Conservation (phyloP, 768 basidiomycete genomes). For the Pisolithus marmoratus region DNA sequence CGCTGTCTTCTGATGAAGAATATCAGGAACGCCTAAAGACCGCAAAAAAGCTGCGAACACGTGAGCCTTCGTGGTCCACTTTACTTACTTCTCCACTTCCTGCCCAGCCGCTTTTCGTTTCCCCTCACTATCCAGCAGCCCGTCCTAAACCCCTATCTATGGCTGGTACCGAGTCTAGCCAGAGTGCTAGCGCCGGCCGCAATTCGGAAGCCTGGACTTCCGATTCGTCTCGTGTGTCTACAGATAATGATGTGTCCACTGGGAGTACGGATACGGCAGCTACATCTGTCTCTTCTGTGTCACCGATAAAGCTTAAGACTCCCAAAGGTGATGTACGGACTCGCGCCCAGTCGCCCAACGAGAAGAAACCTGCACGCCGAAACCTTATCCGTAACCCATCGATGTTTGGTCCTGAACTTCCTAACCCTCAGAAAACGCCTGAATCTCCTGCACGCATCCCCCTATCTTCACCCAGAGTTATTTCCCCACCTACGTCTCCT, state of each 20-base stretch:
- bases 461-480: conserved; percentile 18
- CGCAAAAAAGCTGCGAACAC: conserved; percentile 55
- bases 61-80: conserved; percentile 29
- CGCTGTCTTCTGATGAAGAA: conserved; percentile 70
- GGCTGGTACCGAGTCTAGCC: conserved; percentile 10
- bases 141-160: conserved; percentile 6
- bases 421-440: conserved; percentile 35
- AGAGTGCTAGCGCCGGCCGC: conserved; percentile 13
- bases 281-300: conserved; percentile 21
- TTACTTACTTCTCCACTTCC: conserved; percentile 19
- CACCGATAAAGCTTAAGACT: conserved; percentile 13
- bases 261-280: conserved; percentile 27
- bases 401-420: conserved; percentile 63
- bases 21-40: conserved; percentile 55
- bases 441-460: conserved; percentile 26
- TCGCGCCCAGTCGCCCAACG: conserved; percentile 15
- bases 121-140: conserved; percentile 18
- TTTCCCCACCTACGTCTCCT: conserved; percentile 8
- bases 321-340: conserved; percentile 14
- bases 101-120: conserved; percentile 8
- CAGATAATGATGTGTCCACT: conserved; percentile 29
- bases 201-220: conserved; percentile 17
- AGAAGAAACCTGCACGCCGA: conserved; percentile 29
- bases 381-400: conserved; percentile 56
- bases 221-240: conserved; percentile 24